Base-by-base conservation (phyloP, 2,329 filamentous ascomycete genomes). In the Fusarium torreyae region DNA sequence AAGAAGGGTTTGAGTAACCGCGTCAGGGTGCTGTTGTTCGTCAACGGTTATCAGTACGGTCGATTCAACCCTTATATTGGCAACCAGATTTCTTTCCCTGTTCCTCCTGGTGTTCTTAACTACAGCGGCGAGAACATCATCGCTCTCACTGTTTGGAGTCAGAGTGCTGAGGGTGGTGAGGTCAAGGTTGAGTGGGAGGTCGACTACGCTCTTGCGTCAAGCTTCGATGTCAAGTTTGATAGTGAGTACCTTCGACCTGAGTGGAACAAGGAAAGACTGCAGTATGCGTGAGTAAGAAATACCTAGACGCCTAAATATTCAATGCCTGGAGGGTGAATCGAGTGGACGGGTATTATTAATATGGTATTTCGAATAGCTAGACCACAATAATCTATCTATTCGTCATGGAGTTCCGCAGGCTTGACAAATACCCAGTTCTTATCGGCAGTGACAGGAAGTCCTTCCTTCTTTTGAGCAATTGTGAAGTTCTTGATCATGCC, bases 31-130 rank as follows among this genome's bases (percentile, higher is more conserved):
- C 83, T 88, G 69, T 74, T 91, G 4, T 90, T 88, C 57, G 83
- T 90, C n/a, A 91, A 91, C 57, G 88, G 88, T 0, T 91, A 90
- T 70, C 88, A 90, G 72, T 90, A 88, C 68, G 88, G 86, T 3
- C 83, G 86, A 9, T 90, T 85, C 71, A 85, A 86, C 62, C 87
- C 88, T 0, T 83, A 86, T 50, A 87, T 91, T 39, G 89, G 89
- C 0, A 86, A 89, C 46, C 88, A 91, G 77, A 81, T 85, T 17
- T 80, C 83, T 17, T 91, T 88, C 70, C 88, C 88, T 1, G 85
- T 91, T 3, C 88, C 87, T 2, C 85, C 85, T 0, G 88, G 88
- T 0, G 80, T 90, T 7, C 75, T 90, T 10, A 81, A 90, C 71
- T 88, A 89, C 61, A 76, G 77, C 8, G 88, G 88, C 0, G 80